These are phyloP conservation scores for Alectoria sarmentosa DNA, from an alignment of 495 filamentous ascomycete species.

Conservation along the genomic window DNA sequence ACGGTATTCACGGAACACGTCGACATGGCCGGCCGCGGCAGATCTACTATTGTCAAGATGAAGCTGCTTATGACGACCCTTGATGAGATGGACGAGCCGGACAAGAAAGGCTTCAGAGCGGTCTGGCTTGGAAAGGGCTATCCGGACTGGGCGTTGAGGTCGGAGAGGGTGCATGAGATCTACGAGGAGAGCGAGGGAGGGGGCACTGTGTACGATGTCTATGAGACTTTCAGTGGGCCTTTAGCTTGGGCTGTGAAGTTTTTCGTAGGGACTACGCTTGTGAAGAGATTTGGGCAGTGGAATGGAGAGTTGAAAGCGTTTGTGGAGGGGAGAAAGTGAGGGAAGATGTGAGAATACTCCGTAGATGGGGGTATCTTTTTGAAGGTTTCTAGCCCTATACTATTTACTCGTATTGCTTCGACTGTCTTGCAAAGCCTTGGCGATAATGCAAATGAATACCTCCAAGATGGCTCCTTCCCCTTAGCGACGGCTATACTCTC, in stretches of 20 bases:
- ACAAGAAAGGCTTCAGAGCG: constrained; percentile 13
- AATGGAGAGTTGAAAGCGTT: constrained; percentile 23
- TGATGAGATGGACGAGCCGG: constrained; percentile 14
- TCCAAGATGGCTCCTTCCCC: too few relatives aligned
- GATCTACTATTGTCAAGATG: constrained; percentile 13
- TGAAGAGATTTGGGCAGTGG: constrained; percentile 28
- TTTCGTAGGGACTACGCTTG: constrained; percentile 17
- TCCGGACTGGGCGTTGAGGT: constrained; percentile 25
- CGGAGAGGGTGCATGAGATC: constrained; percentile 28
- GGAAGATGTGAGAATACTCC: too few relatives aligned
- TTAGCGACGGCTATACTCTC: too few relatives aligned
- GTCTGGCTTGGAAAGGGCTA: constrained; percentile 25
- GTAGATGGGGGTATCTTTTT: too few relatives aligned
- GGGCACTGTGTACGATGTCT: constrained; percentile 22
- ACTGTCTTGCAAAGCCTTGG: neutral
- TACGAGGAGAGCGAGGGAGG: constrained; percentile 6
- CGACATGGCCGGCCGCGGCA: constrained; percentile 20
- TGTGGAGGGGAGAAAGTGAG: constrained; percentile 4
- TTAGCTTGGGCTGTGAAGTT: constrained; percentile 16
- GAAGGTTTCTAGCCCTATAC: too few relatives aligned
- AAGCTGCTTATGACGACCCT: constrained; percentile 23
- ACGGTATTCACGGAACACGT: constrained; percentile 22
- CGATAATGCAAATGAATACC: neutral
- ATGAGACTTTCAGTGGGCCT: constrained; percentile 28
- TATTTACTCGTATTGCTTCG: neutral